Percentiles rank a stretch among this genome's conserved stretches.
These are phyloP conservation scores for Eremothecium coryli DNA, from an alignment of 1,139 yeast species.

Conservation along the genomic window DNA sequence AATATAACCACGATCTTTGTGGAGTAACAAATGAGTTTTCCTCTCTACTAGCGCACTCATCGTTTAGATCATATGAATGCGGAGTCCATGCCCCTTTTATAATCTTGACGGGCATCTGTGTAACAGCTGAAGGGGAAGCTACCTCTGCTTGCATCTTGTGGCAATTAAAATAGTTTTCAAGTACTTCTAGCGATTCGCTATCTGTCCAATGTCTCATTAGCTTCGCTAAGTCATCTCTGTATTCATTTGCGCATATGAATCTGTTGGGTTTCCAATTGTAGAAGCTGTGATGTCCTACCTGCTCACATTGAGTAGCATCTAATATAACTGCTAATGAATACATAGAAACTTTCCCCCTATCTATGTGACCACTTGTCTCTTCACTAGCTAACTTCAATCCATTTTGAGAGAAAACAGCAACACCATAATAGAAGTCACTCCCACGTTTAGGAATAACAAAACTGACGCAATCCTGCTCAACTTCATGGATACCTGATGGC, in stretches of 20 bases:
- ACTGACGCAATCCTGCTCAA: slow-evolving; percentile 42
- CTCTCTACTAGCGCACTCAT: background rate
- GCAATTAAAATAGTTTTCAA: slow-evolving; percentile 31
- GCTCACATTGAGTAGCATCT: slow-evolving; percentile 14
- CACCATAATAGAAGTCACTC: slow-evolving; percentile 34
- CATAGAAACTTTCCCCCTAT: slow-evolving; percentile 51
- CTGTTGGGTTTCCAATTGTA: slow-evolving; percentile 45
- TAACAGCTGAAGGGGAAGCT: background rate
- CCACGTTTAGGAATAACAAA: slow-evolving; percentile 38
- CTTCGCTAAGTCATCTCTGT: slow-evolving; percentile 38
- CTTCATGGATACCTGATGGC: slow-evolving; percentile 79
- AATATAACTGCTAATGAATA: slow-evolving; percentile 52
- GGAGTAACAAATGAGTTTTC: background rate
- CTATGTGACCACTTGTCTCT: slow-evolving; percentile 23
- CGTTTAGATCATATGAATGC: background rate
- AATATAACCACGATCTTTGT: slow-evolving; percentile 1
- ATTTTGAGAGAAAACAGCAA: slow-evolving; percentile 42
- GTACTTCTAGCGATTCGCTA: slow-evolving; percentile 14
- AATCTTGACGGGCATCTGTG: background rate
- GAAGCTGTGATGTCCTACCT: slow-evolving; percentile 5
- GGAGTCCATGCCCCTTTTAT: too few species aligned
- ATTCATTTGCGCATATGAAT: slow-evolving; percentile 51
- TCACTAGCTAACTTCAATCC: slow-evolving; percentile 19
- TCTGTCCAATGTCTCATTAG: slow-evolving; percentile 32
- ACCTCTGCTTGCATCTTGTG: slow-evolving; percentile 15